phyloP scores from a whole-genome alignment of 2,329 filamentous ascomycete species.

The Ampelomyces quisqualis region DNA sequence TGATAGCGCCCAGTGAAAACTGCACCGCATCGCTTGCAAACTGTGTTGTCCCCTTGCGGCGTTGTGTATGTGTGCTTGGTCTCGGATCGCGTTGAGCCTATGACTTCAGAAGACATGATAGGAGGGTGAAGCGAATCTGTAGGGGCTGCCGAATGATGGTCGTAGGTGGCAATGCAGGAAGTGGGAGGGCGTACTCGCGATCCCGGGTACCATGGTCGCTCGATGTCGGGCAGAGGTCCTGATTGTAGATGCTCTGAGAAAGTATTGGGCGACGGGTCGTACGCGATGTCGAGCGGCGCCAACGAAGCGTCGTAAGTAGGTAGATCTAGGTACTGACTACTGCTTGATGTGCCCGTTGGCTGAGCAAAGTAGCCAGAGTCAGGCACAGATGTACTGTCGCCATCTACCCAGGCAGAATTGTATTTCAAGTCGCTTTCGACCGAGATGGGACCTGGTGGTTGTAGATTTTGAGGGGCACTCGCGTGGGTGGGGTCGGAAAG shows the following conservation, averaged over 20 bases:
- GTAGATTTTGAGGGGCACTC: not conserved
- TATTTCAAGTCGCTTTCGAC: not conserved
- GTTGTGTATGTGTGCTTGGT: not conserved
- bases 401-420: not conserved
- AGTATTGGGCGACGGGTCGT: not conserved
- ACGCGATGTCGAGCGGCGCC: not conserved
- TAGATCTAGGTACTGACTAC: not conserved
- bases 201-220: too few species aligned
- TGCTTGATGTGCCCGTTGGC: too few species aligned
- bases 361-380: not conserved
- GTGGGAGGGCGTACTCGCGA: not conserved
- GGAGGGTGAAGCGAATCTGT: not conserved
- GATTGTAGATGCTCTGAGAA: not conserved
- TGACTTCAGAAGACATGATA: constrained; percentile 2
- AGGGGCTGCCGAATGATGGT: not conserved
- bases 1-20: constrained; percentile 3
- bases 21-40: constrained; percentile 1
- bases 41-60: not conserved
- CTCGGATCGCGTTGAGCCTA: not conserved
- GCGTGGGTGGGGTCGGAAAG: constrained; percentile 1
- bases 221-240: not conserved
- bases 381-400: too few species aligned
- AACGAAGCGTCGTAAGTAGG: not conserved
- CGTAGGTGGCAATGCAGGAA: not conserved
- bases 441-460: not conserved